Percentiles rank a stretch among this genome's conserved stretches.
Evolutionary conservation across 169 alveolate species (phyloP).

Genomic region (Plasmodium ovale): DNA sequence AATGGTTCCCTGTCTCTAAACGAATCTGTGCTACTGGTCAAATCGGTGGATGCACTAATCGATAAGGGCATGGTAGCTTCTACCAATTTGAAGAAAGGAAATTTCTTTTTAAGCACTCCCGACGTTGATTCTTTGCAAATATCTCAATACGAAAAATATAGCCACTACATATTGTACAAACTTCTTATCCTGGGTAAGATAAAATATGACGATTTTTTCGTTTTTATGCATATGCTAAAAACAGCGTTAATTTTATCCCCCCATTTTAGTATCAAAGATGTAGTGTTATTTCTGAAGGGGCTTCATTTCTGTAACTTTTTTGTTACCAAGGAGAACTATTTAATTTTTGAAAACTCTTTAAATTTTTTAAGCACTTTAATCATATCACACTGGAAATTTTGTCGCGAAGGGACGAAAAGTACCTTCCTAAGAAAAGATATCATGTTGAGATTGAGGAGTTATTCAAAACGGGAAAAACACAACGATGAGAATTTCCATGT

Average conservation of each 20-base stretch:
- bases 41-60: slow-evolving; percentile 18
- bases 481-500: not conserved
- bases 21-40: slow-evolving; percentile 20
- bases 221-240: slow-evolving; percentile 40
- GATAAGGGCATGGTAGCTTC: not conserved
- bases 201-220: slow-evolving; percentile 6
- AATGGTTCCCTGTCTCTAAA: not conserved
- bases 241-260: slow-evolving; percentile 15
- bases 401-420: not conserved
- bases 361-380: slow-evolving; percentile 37
- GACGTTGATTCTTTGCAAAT: not conserved
- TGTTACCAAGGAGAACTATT: slow-evolving; percentile 30
- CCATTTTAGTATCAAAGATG: slow-evolving; percentile 22
- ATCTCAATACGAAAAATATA: slow-evolving; percentile 3
- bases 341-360: slow-evolving; percentile 41
- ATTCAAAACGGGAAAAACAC: not conserved
- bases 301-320: slow-evolving; percentile 10
- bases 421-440: not conserved
- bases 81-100: not conserved
- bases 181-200: slow-evolving; percentile 30
- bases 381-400: not conserved
- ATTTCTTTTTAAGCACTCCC: not conserved
- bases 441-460: not conserved
- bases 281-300: slow-evolving; percentile 23
- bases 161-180: slow-evolving; percentile 13